These are phyloP conservation scores for Rhizopogon roseolus DNA, from an alignment of 768 basidiomycete genomes.

Conservation along the genomic window DNA sequence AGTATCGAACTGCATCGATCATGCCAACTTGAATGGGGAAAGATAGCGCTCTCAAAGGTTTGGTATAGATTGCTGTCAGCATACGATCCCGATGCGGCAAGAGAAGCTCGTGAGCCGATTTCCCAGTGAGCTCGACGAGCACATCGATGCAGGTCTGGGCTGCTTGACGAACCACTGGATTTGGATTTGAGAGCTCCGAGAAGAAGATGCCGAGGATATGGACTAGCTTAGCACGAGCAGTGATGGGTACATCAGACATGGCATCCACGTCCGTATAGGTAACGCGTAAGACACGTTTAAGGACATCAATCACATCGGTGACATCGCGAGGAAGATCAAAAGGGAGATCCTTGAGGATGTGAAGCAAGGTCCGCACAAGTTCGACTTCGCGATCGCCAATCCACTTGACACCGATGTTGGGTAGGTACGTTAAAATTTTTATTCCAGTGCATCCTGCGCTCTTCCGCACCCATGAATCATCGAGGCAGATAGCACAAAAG, in stretches of 20 bases:
- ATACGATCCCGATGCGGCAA: slow-evolving; percentile 83
- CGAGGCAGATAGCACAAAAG: slow-evolving; percentile 83
- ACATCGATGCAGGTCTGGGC: slow-evolving; percentile 77
- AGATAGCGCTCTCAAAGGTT: slow-evolving; percentile 90
- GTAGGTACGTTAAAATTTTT: slow-evolving; percentile 67
- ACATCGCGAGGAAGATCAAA: slow-evolving; percentile 82
- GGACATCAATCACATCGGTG: slow-evolving; percentile 71
- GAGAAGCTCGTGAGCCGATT: slow-evolving; percentile 74
- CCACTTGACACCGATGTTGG: slow-evolving; percentile 73
- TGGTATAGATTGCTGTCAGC: slow-evolving; percentile 88
- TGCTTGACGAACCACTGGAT: slow-evolving; percentile 77
- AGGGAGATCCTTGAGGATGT: slow-evolving; percentile 92
- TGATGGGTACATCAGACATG: slow-evolving; percentile 35
- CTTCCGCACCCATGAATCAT: slow-evolving; percentile 87
- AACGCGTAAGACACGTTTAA: slow-evolving; percentile 61
- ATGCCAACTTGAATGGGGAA: slow-evolving; percentile 96
- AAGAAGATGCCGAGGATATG: slow-evolving; percentile 81
- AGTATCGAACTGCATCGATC: slow-evolving; percentile 95
- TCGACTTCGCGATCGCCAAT: slow-evolving; percentile 85
- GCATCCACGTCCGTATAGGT: slow-evolving; percentile 48
- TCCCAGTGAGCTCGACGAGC: slow-evolving; percentile 68
- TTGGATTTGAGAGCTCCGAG: slow-evolving; percentile 85
- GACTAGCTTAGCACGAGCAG: slow-evolving; percentile 50
- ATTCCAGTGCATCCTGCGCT: slow-evolving; percentile 88
- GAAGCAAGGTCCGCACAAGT: slow-evolving; percentile 82